Conservation (phyloP, 169 alveolate species). For the Plasmodium inui region DNA sequence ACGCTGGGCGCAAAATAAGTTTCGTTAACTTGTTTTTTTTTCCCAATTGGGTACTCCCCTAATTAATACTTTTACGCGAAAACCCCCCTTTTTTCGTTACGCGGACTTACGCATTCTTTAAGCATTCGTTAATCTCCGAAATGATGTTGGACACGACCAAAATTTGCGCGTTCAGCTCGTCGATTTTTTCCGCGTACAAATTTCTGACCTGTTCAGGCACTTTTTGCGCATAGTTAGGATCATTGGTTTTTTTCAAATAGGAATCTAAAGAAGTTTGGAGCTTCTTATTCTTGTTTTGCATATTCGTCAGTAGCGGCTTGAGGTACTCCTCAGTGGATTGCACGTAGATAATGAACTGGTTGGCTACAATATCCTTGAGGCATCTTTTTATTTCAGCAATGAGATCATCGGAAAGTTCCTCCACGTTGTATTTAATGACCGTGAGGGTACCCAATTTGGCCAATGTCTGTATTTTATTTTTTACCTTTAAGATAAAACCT, state of each 20-base stretch:
- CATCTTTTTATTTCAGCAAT: slow-evolving; percentile 29
- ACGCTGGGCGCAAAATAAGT: neutral
- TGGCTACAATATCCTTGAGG: slow-evolving; percentile 73
- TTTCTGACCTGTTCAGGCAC: slow-evolving; percentile 87
- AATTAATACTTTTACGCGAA: neutral
- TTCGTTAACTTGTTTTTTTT: neutral
- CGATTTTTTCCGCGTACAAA: slow-evolving; percentile 85
- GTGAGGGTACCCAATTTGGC: slow-evolving; percentile 59
- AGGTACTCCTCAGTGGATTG: slow-evolving; percentile 77
- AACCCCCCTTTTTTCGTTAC: neutral
- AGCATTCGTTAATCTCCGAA: slow-evolving; percentile 62
- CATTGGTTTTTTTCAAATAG: slow-evolving; percentile 81
- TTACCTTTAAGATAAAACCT: slow-evolving; percentile 71
- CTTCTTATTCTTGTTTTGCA: slow-evolving; percentile 78
- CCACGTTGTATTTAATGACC: slow-evolving; percentile 60
- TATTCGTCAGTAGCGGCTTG: slow-evolving; percentile 77
- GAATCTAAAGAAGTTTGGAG: slow-evolving; percentile 82
- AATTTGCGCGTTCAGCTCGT: slow-evolving; percentile 78
- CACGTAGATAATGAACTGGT: slow-evolving; percentile 79
- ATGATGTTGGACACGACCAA: slow-evolving; percentile 47
- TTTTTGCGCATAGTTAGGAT: slow-evolving; percentile 86
- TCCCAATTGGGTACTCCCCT: neutral
- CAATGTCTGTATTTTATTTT: slow-evolving; percentile 71
- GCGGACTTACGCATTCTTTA: neutral
- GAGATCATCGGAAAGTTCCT: slow-evolving; percentile 57